phyloP scores from a whole-genome alignment of 345 rosid genomes.

The Fremontodendron californicum region DNA sequence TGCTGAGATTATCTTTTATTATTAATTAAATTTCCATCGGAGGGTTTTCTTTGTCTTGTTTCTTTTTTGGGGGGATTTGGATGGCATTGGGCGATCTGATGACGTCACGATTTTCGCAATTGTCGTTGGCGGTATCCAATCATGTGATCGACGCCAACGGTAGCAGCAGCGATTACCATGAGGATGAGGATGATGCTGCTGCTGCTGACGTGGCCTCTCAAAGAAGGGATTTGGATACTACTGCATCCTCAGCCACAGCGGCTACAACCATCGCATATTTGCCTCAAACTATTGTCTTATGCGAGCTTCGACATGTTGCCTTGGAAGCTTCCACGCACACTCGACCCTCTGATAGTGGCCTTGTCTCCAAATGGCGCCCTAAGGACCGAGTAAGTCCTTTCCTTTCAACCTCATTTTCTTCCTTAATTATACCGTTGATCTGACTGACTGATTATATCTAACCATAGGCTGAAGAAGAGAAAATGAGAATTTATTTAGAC shows the following conservation, averaged over 20 bases:
- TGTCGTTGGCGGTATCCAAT: constrained; percentile 57
- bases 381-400: constrained; percentile 75
- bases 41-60: constrained; percentile 17
- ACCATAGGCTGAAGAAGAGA: neutral
- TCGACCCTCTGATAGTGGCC: constrained; percentile 67
- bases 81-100: constrained; percentile 99
- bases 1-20: neutral
- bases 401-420: neutral
- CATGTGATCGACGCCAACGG: constrained; percentile 14
- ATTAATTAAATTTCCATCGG: neutral
- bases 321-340: constrained; percentile 65
- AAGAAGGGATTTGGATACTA: constrained; percentile 64
- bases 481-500: neutral
- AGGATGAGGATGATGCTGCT: constrained; percentile 42
- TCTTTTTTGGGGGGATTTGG: constrained; percentile 39
- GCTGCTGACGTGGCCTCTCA: constrained; percentile 37
- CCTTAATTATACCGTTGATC: neutral
- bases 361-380: constrained; percentile 88
- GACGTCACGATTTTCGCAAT: constrained; percentile 91
- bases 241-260: constrained; percentile 27
- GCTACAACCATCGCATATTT: constrained; percentile 74
- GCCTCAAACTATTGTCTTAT: constrained; percentile 73
- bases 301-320: constrained; percentile 85
- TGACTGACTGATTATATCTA: neutral
- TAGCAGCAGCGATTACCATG: constrained; percentile 34